Base-by-base conservation (phyloP, 768 basidiomycete species). In the Collybia mongolica region DNA sequence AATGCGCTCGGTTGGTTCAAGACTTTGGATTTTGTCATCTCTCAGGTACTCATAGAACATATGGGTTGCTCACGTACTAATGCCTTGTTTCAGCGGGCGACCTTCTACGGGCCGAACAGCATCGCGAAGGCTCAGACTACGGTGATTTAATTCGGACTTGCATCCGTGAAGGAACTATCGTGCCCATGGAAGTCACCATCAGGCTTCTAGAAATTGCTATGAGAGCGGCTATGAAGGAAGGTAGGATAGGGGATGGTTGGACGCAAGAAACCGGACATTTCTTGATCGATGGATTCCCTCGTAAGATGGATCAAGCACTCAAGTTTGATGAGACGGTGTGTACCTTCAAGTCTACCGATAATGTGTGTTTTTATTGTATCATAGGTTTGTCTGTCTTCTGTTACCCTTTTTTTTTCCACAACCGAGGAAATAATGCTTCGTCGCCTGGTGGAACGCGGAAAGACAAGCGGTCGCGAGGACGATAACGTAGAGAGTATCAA, bases 281-380 rank as follows among this genome's bases (percentile, higher is more conserved):
- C 76, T 77, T 98, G 59, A 86, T 99, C 54, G 96, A 99, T 55
- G 97, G 96, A 1, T 98, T 98, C 71, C 97, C 96, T 48, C 82
- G 96, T 53, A 94, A 98, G 76, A 94, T 98, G 93, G 97, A 99
- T 65, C 97, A 99, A 70, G 96, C 95, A 0, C 53, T 86, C 61
- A 84, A 85, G 65, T 99, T 98, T 63, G 96, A 98, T 61, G 75
- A 89, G 58, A 77, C 84, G 41, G 96, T 93, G 57, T 48, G 80
- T 68, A 3, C 17, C 17, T 14, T 45, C 35, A 19, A 38, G 45
- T 19, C 36, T 35, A 17, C 46, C 14, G 29, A 37, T 42, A 8
- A 29, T 35, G 26, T 38, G 42, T 44, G 43, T 23, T 12, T 46
- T 41, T 6, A 57, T 50, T 29, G 32, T 41, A 12, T 44, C 29